A percentile compares a stretch with the other conserved stretches of the same genome.
Evolutionary conservation across 441 rosid genomes (phyloP).

Genomic region (Gossypium schwendimanii): DNA sequence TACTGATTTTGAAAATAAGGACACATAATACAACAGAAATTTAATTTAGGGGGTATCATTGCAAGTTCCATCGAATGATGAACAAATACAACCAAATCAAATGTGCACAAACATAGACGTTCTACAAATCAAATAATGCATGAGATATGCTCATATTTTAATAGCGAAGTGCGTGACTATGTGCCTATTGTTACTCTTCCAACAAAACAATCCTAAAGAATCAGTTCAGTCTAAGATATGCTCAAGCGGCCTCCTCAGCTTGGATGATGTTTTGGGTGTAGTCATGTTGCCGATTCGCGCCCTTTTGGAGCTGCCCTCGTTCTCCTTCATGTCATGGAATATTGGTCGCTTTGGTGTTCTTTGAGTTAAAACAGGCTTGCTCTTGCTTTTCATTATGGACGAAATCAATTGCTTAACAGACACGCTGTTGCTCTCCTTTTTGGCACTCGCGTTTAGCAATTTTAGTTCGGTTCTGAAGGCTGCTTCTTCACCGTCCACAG

Average conservation of each 20-base stretch:
- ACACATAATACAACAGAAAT: no score
- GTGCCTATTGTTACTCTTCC: background rate
- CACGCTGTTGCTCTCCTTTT: constrained; percentile 4
- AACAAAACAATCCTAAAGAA: background rate
- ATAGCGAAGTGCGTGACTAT: background rate
- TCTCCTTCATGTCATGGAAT: constrained; percentile 27
- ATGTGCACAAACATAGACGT: background rate
- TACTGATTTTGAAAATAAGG: no score
- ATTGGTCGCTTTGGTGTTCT: constrained; percentile 18
- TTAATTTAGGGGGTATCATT: no score
- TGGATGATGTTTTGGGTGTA: constrained; percentile 16
- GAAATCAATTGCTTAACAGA: constrained; percentile 6
- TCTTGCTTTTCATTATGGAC: constrained; percentile 13
- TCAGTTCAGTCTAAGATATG: constrained; percentile 13
- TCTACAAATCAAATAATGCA: constrained; percentile 10
- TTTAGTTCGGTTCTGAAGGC: constrained; percentile 3
- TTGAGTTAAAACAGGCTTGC: constrained; percentile 2
- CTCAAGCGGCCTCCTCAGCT: constrained; percentile 25
- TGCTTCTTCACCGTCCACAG: constrained; percentile 10
- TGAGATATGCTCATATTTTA: constrained; percentile 14
- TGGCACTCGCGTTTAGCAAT: background rate
- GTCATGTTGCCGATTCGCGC: constrained; percentile 14
- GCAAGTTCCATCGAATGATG: no score
- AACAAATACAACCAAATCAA: background rate
- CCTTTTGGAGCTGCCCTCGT: constrained; percentile 11